phyloP scores from a whole-genome alignment of 768 basidiomycete species.

The Auricularia cornea region DNA sequence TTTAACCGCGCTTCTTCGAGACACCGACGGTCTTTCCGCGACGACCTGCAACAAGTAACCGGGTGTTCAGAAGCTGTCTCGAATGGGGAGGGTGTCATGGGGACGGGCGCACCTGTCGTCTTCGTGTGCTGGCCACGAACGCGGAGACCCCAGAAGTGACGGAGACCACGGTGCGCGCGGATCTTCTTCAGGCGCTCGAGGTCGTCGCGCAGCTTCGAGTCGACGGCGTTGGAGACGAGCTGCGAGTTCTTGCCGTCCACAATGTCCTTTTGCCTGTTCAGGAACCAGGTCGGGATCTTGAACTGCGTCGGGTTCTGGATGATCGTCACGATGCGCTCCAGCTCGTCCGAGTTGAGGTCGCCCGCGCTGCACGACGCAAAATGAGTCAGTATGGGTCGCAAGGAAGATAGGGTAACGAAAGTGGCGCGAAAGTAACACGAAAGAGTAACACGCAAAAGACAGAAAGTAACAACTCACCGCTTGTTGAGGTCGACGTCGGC shows the following conservation, averaged over 20 bases:
- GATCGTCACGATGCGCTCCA: constrained; percentile 97
- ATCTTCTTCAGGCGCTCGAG: constrained; percentile 99
- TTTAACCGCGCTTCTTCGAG: constrained; percentile 76
- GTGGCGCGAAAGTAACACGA: neutral
- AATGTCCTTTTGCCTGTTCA: constrained; percentile 98
- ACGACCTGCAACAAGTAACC: constrained; percentile 57
- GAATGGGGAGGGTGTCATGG: too few relatives aligned
- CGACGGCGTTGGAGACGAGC: constrained; percentile 91
- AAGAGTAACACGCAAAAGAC: neutral
- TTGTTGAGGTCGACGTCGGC: constrained; percentile 98
- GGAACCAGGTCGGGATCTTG: constrained; percentile 99
- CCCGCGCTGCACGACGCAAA: constrained; percentile 61
- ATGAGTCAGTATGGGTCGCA: neutral
- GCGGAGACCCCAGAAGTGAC: constrained; percentile 90
- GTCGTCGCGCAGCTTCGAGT: constrained; percentile 97
- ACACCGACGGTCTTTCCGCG: constrained; percentile 96
- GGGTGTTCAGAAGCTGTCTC: too few relatives aligned
- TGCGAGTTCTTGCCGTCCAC: constrained; percentile 96
- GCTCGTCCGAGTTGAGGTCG: constrained; percentile 98
- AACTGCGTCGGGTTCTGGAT: constrained; percentile 99
- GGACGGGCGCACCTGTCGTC: constrained; percentile 66
- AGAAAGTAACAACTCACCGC: constrained; percentile 79
- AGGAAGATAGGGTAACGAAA: neutral
- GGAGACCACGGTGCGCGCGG: constrained; percentile 86
- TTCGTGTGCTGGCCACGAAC: constrained; percentile 99